A percentile compares a stretch with the other conserved stretches of the same genome.
Evolutionary conservation across 148 eudicot species (phyloP).

Genomic region (Chenopodium berlandieri): DNA sequence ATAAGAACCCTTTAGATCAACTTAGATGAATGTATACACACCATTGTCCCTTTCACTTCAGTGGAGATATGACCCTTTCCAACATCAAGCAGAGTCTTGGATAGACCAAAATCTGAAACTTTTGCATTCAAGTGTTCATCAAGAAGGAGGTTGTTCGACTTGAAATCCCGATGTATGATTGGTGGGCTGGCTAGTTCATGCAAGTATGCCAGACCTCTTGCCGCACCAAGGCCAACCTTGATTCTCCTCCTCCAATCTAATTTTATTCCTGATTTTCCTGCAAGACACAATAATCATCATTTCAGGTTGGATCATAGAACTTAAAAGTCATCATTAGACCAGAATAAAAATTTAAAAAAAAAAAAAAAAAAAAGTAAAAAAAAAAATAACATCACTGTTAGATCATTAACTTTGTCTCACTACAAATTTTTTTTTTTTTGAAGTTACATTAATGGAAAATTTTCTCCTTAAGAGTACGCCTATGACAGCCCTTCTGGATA

Average conservation of each 20-base stretch:
- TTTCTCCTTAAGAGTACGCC: too few species aligned
- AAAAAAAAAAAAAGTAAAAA: too few species aligned
- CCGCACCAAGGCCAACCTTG: conserved; percentile 74
- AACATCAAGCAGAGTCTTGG: conserved; percentile 63
- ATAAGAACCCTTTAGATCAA: neutral
- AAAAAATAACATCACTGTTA: too few species aligned
- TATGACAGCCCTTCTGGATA: too few species aligned
- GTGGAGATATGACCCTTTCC: conserved; percentile 78
- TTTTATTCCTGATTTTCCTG: conserved; percentile 79
- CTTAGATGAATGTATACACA: conserved; percentile 19
- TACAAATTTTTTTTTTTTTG: too few species aligned
- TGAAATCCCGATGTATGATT: conserved; percentile 84
- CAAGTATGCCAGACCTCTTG: conserved; percentile 84
- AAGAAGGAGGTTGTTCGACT: conserved; percentile 76
- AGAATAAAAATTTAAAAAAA: too few species aligned
- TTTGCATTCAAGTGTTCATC: conserved; percentile 81
- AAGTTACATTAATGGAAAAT: too few species aligned
- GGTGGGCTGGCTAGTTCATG: conserved; percentile 92
- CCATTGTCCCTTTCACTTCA: conserved; percentile 93
- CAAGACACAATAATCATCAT: neutral
- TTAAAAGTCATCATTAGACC: too few species aligned
- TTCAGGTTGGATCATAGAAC: too few species aligned
- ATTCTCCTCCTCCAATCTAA: conserved; percentile 88
- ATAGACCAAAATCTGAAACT: conserved; percentile 89
- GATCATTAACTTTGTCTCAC: too few species aligned